A percentile compares a stretch with the other conserved stretches of the same genome.
These are phyloP conservation scores for Tricholoma sp. DNA, from an alignment of 768 basidiomycete species.

Conservation along the genomic window DNA sequence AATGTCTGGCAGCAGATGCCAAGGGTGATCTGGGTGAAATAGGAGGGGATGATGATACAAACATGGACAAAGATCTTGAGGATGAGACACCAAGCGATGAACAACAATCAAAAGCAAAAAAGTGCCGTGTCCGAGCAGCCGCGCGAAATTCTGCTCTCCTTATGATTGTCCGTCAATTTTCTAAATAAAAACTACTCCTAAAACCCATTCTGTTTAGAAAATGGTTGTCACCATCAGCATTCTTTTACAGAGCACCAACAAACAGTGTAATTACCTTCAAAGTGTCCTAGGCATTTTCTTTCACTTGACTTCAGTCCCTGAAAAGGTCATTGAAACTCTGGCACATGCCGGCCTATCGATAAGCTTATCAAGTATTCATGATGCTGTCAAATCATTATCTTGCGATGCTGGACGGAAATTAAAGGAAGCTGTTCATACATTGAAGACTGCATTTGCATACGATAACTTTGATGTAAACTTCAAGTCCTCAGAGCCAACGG, in stretches of 20 bases:
- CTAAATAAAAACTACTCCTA: neutral
- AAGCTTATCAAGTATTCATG: conserved; percentile 13
- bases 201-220: neutral
- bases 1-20: neutral
- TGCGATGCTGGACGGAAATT: conserved; percentile 10
- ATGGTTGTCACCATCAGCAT: neutral
- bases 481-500: conserved; percentile 16
- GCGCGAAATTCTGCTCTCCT: neutral
- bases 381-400: conserved; percentile 14
- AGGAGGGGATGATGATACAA: neutral
- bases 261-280: conserved; percentile 17
- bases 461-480: conserved; percentile 36
- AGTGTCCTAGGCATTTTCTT: conserved; percentile 25
- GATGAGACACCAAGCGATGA: neutral
- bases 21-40: neutral
- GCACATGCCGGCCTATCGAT: conserved; percentile 20
- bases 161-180: neutral
- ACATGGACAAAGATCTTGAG: neutral
- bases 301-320: conserved; percentile 25
- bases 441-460: conserved; percentile 21
- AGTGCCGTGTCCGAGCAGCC: neutral
- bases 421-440: conserved; percentile 13
- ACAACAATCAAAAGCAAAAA: neutral
- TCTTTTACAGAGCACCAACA: neutral
- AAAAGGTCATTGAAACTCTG: conserved; percentile 19